Evolutionary conservation across 140 eudicot species (phyloP).

Genomic region (Flaveria floridana): DNA sequence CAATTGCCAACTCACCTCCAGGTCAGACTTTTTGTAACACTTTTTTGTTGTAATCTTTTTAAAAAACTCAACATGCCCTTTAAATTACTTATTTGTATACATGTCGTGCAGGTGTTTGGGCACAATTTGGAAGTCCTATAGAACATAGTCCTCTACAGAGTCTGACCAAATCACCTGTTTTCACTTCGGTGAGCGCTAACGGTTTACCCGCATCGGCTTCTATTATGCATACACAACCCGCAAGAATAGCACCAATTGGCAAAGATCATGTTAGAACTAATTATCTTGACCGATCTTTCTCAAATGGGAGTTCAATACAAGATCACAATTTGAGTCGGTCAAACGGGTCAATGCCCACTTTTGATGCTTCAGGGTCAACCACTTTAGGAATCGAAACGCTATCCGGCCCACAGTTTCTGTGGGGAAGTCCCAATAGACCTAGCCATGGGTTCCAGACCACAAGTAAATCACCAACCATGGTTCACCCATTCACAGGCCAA

Average conservation of each 20-base stretch:
- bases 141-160: slow-evolving; percentile 49
- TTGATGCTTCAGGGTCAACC: slow-evolving; percentile 55
- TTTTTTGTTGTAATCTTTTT: not conserved
- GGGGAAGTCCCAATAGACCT: slow-evolving; percentile 65
- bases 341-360: slow-evolving; percentile 45
- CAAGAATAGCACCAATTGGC: slow-evolving; percentile 62
- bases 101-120: slow-evolving; percentile 58
- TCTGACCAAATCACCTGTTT: slow-evolving; percentile 60
- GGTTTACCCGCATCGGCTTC: slow-evolving; percentile 66
- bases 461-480: slow-evolving; percentile 33
- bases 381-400: slow-evolving; percentile 55
- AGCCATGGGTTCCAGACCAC: slow-evolving; percentile 28
- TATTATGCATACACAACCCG: slow-evolving; percentile 48
- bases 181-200: slow-evolving; percentile 46
- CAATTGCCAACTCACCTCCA: slow-evolving; percentile 66
- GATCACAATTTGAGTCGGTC: slow-evolving; percentile 41
- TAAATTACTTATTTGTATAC: not conserved
- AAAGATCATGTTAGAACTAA: slow-evolving; percentile 47
- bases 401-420: slow-evolving; percentile 72
- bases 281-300: slow-evolving; percentile 40
- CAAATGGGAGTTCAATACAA: slow-evolving; percentile 48
- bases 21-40: slow-evolving; percentile 34
- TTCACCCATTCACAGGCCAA: slow-evolving; percentile 45
- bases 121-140: slow-evolving; percentile 60
- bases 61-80: not conserved